Evolutionary conservation across 805 yeast genomes (phyloP), one percentile per base, ranked within the genome.

Genomic region (Spathaspora boniae): DNA sequence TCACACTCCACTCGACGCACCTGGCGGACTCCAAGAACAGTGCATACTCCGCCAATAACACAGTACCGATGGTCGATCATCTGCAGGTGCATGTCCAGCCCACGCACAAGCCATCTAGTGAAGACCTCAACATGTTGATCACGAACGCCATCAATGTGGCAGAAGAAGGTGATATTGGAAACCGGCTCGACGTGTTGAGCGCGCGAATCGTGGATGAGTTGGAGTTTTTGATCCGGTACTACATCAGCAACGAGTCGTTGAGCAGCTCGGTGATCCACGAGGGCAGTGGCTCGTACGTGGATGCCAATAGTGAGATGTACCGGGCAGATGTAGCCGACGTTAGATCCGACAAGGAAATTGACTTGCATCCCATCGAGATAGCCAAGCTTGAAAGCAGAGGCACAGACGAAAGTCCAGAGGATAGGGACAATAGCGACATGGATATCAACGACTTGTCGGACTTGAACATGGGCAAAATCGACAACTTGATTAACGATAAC

Each of bases 141-240:
- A 42, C 45, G 9, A 45, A 46, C 32, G 46, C 53, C 2, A 42
- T 50, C 4, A 38, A 43, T 16, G 52, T 43, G 2, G 32, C 34
- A 16, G 22, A 37, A 20, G 38, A 34, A 28, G 26, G 44, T 15
- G 31, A 45, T 9, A 49, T 57, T 23, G 64, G 59, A 9, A 44
- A 46, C 14, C 71, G 78, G 44, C 68, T 78, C 40, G 91, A 83
- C 55, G 61, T 80, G 6, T 56, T 84, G 38, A 78, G 86, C 54
- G 86, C 86, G 2, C 65, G 87, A 50, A 78, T 84, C 2, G 70
- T 82, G 18, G 82, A 78, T 45, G 89, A 84, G 51, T 72, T 81
- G 31, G 83, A 80, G 47, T 70, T 58, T 42, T 56, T 78, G 31
- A 63, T 77, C 4, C 50, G 76, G 8, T 65, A 67, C 46, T 78